Conservation (phyloP, 768 basidiomycete species). For the Mycena latifolia region DNA sequence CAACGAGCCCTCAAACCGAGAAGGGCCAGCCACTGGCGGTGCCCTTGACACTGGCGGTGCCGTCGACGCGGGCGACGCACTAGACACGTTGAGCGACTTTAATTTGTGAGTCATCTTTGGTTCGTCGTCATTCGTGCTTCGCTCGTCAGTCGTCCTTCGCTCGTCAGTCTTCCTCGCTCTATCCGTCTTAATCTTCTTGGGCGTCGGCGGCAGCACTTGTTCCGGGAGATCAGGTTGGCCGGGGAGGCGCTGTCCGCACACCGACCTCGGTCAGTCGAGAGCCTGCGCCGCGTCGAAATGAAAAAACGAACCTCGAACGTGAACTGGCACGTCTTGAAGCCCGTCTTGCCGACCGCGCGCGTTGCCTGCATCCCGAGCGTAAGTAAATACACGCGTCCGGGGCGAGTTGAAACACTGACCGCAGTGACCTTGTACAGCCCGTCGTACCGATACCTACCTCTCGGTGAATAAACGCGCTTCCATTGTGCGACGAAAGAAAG, state of each 20-base stretch:
- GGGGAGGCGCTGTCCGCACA: conserved; percentile 17
- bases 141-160: too few species aligned
- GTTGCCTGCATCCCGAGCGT: conserved; percentile 26
- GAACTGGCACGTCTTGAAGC: conserved; percentile 41
- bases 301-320: conserved; percentile 33
- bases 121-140: too few species aligned
- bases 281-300: too few species aligned
- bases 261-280: too few species aligned
- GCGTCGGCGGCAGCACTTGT: neutral
- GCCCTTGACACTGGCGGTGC: too few species aligned
- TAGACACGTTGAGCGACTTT: too few species aligned
- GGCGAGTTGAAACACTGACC: neutral
- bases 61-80: too few species aligned
- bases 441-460: conserved; percentile 41
- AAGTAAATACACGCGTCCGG: neutral
- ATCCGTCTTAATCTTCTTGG: neutral
- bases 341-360: conserved; percentile 36
- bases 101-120: too few species aligned
- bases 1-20: too few species aligned
- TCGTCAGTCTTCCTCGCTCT: too few species aligned
- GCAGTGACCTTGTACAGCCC: conserved; percentile 40
- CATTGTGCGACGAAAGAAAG: neutral
- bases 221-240: conserved; percentile 10
- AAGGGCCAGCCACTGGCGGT: too few species aligned
- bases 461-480: neutral